Percentiles rank a stretch among this genome's conserved stretches.
Conservation (phyloP, 1,139 yeast genomes). For the Candida sp. region DNA sequence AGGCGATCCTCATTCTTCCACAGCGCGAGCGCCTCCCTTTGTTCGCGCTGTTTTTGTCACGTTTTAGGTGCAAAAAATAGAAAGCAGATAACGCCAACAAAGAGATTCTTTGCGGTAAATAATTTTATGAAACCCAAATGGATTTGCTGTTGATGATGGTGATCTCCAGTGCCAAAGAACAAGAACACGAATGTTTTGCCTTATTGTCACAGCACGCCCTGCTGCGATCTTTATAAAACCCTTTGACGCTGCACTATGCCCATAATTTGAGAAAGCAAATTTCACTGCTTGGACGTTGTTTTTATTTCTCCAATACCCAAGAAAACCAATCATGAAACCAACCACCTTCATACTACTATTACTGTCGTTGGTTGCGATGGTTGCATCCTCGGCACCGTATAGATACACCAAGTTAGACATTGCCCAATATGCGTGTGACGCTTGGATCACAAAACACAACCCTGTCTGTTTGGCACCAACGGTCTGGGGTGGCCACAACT, state of each 20-base stretch:
- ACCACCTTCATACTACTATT: not conserved
- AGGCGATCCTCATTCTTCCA: not conserved
- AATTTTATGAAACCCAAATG: not conserved
- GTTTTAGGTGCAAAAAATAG: not conserved
- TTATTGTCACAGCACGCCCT: too few species aligned
- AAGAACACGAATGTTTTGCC: too few species aligned
- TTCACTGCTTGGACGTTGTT: too few species aligned
- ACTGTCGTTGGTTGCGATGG: not conserved
- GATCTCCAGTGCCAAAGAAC: too few species aligned
- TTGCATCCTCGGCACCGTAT: not conserved
- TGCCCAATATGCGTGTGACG: slow-evolving; percentile 10
- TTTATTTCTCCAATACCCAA: not conserved
- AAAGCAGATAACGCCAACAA: too few species aligned
- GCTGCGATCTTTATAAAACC: too few species aligned
- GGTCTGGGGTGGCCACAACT: slow-evolving; percentile 8
- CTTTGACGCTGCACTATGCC: not conserved
- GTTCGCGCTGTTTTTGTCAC: not conserved
- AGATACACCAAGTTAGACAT: slow-evolving; percentile 5
- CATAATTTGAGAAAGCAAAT: not conserved
- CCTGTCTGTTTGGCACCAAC: slow-evolving; percentile 8
- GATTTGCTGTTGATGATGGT: too few species aligned
- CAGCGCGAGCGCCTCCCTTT: too few species aligned
- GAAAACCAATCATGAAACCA: not conserved
- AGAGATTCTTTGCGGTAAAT: not conserved
- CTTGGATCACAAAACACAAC: slow-evolving; percentile 6